These are phyloP conservation scores for Lentinula sp. DNA, from an alignment of 768 basidiomycete species.

Conservation along the genomic window DNA sequence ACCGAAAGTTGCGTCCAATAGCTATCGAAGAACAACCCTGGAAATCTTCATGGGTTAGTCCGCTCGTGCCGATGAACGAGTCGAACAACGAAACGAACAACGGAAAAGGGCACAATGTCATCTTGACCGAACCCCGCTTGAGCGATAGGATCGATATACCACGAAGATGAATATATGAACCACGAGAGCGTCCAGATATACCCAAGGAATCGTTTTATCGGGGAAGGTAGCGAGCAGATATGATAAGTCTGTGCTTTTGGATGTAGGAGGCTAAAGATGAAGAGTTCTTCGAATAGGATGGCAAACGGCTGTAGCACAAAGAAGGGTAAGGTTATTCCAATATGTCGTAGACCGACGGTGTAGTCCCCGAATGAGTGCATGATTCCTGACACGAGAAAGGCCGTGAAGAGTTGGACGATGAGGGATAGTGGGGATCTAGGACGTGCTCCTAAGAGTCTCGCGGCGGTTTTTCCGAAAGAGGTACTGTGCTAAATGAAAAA, in stretches of 20 bases:
- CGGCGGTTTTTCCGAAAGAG: not conserved
- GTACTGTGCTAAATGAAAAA: not conserved
- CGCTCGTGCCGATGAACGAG: not conserved
- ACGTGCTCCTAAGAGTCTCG: not conserved
- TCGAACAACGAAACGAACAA: not conserved
- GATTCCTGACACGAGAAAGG: constrained; percentile 1
- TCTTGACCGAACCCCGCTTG: not conserved
- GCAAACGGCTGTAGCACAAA: not conserved
- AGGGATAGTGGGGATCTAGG: not conserved
- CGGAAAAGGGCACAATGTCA: not conserved
- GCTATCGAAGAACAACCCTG: no score
- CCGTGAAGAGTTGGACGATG: not conserved
- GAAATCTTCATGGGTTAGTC: no score
- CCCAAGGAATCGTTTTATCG: not conserved
- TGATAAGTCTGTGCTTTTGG: not conserved
- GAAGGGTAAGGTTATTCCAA: not conserved
- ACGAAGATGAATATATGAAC: not conserved
- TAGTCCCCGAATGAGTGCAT: not conserved
- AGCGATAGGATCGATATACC: not conserved
- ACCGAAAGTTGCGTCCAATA: not conserved
- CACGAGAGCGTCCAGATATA: not conserved
- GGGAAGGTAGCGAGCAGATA: not conserved
- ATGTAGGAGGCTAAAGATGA: not conserved
- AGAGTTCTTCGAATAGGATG: not conserved
- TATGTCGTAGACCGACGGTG: not conserved